Base-by-base conservation (phyloP, 495 filamentous ascomycete genomes). In the Beverwykella pulmonaria region DNA sequence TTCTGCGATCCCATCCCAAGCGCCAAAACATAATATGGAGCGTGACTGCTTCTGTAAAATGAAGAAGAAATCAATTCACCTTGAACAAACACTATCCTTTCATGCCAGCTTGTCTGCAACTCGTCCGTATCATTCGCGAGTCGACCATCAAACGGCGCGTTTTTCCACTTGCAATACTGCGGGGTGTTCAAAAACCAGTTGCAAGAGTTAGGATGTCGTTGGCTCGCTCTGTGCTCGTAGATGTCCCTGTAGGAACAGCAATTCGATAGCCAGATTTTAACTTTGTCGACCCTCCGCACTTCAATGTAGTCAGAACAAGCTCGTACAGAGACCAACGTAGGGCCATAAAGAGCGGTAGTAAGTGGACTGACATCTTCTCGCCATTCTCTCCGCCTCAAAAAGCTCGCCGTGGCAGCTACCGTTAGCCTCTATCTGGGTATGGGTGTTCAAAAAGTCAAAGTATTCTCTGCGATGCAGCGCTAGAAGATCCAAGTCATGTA, bases 101-200 rank as follows among this genome's bases (percentile, higher is more conserved):
- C 50, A 41, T 55, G 64, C 57, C 64, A 67, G 20, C 27, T 54
- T 2, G 12, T 22, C 23, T 53, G 17, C 25, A 66, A 25, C 5
- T n/a, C 48, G 14, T 60, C 36, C 8, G 47, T 29, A 27, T 67
- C 53, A 26, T 67, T 61, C 14, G 57, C 64, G 7, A 30, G 1
- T 46, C 19, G 25, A 20, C 34, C 22, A 17, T 67, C 58, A 32
- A 67, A 67, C 5, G 64, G 64, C 4, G 57, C 26, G 41, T 67
- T 67, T 25, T 61, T 67, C 64, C 64, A 67, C 32, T 57, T 55
- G 44, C 57, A 61, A 52, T 67, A 67, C 29, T 67, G 27, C 8
- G 34, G 19, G 1, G 50, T 41, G 0, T 34, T n/a, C 25, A 67
- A 29, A 52, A 67, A 67, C 64, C 64, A 67, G 15, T 34, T 8